A percentile compares a stretch with the other conserved stretches of the same genome.
Conservation (phyloP, 2,329 filamentous ascomycete species). For the Colletotrichum plurivorum region DNA sequence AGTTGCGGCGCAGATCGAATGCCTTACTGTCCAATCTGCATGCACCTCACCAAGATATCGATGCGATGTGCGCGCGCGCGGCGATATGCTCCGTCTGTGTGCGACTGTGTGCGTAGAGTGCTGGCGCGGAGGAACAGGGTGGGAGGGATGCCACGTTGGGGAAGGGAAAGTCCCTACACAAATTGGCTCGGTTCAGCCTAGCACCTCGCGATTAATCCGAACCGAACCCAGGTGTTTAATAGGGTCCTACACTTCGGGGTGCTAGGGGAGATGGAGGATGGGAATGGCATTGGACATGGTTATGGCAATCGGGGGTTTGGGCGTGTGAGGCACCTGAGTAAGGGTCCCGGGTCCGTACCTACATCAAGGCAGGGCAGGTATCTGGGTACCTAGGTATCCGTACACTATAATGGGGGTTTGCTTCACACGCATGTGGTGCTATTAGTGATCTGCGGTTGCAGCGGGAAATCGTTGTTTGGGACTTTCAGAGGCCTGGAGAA, state of each 20-base stretch:
- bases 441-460: constrained; percentile 26
- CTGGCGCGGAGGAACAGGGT: background rate
- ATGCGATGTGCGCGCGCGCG: too few species aligned
- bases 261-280: constrained; percentile 1
- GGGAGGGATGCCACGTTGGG: constrained; percentile 1
- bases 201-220: background rate
- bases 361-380: background rate
- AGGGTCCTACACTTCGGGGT: background rate
- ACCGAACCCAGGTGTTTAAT: constrained; percentile 9
- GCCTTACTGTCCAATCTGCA: too few species aligned
- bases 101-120: constrained; percentile 5
- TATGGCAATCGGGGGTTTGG: constrained; percentile 8
- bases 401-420: too few species aligned
- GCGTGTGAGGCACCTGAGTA: background rate
- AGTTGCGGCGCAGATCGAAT: background rate
- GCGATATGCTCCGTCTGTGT: background rate
- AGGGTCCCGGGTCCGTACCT: background rate
- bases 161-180: background rate
- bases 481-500: background rate
- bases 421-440: too few species aligned
- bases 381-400: background rate
- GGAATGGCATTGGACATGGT: background rate
- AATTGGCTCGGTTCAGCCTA: constrained; percentile 21
- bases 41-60: too few species aligned
- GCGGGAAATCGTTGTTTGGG: constrained; percentile 21